Evolutionary conservation across 2,329 filamentous ascomycete species (phyloP), one percentile per base, ranked within the genome.

Genomic region (Ophiocordyceps sinensis): DNA sequence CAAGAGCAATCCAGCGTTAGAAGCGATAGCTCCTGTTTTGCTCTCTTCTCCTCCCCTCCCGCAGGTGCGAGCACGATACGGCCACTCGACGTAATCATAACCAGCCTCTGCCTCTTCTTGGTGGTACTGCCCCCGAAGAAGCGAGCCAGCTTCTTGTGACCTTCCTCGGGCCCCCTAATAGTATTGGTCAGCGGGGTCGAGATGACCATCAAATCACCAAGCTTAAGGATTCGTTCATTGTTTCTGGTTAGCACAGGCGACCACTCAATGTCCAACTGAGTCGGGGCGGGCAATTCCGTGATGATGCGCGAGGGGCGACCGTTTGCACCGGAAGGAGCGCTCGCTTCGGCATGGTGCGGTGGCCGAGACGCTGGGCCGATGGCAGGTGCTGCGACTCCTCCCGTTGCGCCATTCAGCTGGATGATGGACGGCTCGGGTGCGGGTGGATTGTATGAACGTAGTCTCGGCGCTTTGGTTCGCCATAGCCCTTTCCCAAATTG

Each of bases 191-290:
- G 72, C 10, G 88, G 82, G 3, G 85, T 77, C 6, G 85, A 82
- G 32, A 85, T 71, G 8, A 98, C 88, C 60, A 87, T 75, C 47
- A 95, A 66, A 53, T 98, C 94, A 2, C 91, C 91, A 19, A 98
- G 69, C 59, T 94, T 95, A 47, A 98, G 62, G 50, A 98, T 98
- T 30, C 91, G 77, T 61, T 98, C 91, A 54, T 96, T 95, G 44
- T 78, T 81, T 53, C 81, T 79, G 10, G 85, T 95, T 42, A 98
- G 67, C 5, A 98, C 88, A 1, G 91, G 91, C 1, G 89, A 95
- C 91, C 91, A 98, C 62, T 98, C 91, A 43, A 98, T 94, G 55
- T 98, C 91, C 23, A 98, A 68, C 59, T 96, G 91, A 39, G 85
- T 94, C 1, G 91, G 91, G n/a, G 91, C 89, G 14, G 91, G 87